Conservation (phyloP, 2,329 filamentous ascomycete species). For the Venturia oleaginea region DNA sequence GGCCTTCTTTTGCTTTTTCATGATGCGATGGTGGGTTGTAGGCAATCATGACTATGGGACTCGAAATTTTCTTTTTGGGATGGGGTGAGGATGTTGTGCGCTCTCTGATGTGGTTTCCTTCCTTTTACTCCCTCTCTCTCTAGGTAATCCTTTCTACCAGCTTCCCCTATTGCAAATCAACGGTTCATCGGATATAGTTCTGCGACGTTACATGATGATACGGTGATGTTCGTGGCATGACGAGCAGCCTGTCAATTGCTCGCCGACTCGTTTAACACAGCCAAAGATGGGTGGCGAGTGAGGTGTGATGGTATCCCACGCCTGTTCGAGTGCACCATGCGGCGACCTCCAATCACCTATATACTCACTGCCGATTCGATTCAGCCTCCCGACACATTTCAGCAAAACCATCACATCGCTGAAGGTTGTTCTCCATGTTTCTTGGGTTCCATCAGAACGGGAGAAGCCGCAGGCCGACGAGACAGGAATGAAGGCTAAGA, state of each 20-base stretch:
- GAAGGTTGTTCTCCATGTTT: too few species aligned
- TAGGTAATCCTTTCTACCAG: not conserved
- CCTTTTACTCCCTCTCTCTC: not conserved
- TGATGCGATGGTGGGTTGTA: not conserved
- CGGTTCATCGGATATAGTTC: not conserved
- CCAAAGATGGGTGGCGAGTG: not conserved
- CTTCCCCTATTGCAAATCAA: not conserved
- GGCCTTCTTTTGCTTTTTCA: slow-evolving; percentile 1
- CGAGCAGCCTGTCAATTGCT: not conserved
- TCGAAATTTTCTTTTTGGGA: not conserved
- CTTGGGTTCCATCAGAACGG: too few species aligned
- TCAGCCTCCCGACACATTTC: too few species aligned
- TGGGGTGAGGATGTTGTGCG: not conserved
- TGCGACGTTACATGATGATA: not conserved
- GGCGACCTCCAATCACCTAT: too few species aligned
- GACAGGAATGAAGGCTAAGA: too few species aligned
- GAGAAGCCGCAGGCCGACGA: too few species aligned
- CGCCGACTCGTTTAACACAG: not conserved
- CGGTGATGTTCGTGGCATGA: not conserved
- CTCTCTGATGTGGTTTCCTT: not conserved
- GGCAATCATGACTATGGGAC: not conserved
- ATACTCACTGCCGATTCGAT: too few species aligned
- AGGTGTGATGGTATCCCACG: too few species aligned
- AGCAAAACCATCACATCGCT: too few species aligned
- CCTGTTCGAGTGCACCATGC: too few species aligned